Evolutionary conservation across 768 basidiomycete genomes (phyloP), one percentile per base, ranked within the genome.

Genomic region (Kwoniella sp.): DNA sequence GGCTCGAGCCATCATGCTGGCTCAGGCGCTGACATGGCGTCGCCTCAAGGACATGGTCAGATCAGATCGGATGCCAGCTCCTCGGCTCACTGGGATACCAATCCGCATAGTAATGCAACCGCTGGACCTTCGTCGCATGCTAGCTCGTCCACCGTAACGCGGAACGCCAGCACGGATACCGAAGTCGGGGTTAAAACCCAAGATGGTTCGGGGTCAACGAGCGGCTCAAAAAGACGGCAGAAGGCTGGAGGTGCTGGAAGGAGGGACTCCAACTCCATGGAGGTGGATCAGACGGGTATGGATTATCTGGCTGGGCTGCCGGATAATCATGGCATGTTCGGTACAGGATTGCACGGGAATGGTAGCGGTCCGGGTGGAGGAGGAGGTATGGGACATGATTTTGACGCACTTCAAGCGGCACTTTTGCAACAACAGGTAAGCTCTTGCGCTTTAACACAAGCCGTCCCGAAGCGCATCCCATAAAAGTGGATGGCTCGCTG

Each of bases 351-450:
- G 3, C 9, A 45, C 20, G 41, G 41, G 9, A 17, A 45, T 29
- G 28, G 48, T 37, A 23, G 22, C 31, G 61, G 53, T 59, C 7
- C 38, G 2, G 51, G 61, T 15, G 52, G 53, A 41, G 52, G 61
- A 30, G 17, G 41, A 3, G 30, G 48, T 41, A 22, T 13, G 4
- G 37, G 55, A 8, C 63, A 58, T 15, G 63, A 65, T 15, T 65
- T 52, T 25, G 63, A 65, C 26, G 38, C 65, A 1, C 30, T 55
- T n/a, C 66, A 67, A 30, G 59, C 66, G 52, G 66, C 58, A 45
- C 25, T 67, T 11, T 31, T 67, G 17, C 66, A 67, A 58, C 66
- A 67, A 20, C 66, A 67, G 60, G 66, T 67, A 20, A 53, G 60
- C 28, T 45, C n/a, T n/a, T n/a, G n/a, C n/a, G n/a, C n/a, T n/a